Percentiles rank a stretch among this genome's conserved stretches.
These are phyloP conservation scores for Candida sp. DNA, from an alignment of 1,139 yeast genomes.

Conservation along the genomic window DNA sequence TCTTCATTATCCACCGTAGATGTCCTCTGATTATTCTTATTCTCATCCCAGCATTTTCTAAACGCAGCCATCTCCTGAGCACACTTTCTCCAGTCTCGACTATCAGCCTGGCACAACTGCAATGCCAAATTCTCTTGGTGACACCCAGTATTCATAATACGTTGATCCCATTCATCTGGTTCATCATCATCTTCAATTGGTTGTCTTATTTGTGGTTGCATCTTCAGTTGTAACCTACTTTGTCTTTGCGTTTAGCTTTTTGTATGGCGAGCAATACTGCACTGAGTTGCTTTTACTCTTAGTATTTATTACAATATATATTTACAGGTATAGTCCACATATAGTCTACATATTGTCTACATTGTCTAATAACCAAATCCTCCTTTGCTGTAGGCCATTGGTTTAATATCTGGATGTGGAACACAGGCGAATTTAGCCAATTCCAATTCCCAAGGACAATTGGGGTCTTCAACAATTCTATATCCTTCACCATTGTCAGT, in stretches of 20 bases:
- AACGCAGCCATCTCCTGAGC: constrained; percentile 64
- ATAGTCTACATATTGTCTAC: not conserved
- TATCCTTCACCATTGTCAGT: constrained; percentile 50
- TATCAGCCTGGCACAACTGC: constrained; percentile 76
- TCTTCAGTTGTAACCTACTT: not conserved
- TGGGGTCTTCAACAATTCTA: constrained; percentile 39
- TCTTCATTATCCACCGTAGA: constrained; percentile 38
- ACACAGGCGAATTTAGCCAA: constrained; percentile 71
- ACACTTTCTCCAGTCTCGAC: constrained; percentile 78
- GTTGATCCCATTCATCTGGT: constrained; percentile 73
- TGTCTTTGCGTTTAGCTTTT: too few relatives aligned
- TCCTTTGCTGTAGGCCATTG: constrained; percentile 92
- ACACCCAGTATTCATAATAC: constrained; percentile 75
- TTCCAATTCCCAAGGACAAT: constrained; percentile 49
- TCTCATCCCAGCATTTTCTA: constrained; percentile 61
- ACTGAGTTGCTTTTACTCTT: not conserved
- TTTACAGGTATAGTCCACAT: not conserved
- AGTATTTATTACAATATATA: not conserved
- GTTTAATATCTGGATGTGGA: constrained; percentile 86
- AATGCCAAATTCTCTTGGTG: constrained; percentile 62
- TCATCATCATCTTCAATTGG: constrained; percentile 42
- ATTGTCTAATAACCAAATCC: constrained; percentile 39
- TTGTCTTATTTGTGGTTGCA: constrained; percentile 3
- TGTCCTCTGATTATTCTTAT: constrained; percentile 57
- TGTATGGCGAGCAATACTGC: not conserved